Evolutionary conservation across 2,329 filamentous ascomycete genomes (phyloP).

Genomic region (Fusarium papillatum): DNA sequence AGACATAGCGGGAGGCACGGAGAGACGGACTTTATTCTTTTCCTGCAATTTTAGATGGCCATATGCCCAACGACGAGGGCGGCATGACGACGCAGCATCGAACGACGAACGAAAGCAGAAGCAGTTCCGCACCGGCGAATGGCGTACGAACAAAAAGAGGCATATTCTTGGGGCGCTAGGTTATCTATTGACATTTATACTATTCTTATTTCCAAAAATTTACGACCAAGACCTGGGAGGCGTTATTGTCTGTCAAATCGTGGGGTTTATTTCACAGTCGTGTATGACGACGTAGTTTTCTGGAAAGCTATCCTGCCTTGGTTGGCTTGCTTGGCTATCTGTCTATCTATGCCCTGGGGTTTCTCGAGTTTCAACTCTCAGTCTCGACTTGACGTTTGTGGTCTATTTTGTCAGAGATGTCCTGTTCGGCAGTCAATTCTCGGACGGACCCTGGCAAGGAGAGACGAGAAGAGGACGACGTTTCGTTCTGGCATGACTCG

Average conservation of each 20-base stretch:
- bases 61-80: conserved; percentile 42
- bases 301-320: neutral
- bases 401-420: neutral
- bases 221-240: conserved; percentile 35
- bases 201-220: conserved; percentile 44
- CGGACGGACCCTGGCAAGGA: neutral
- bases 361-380: conserved; percentile 1
- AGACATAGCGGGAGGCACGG: conserved; percentile 39
- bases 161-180: conserved; percentile 54
- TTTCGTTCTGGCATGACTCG: neutral
- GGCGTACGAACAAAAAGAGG: conserved; percentile 55
- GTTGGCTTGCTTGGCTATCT: neutral
- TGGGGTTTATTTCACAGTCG: neutral
- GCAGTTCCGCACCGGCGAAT: conserved; percentile 54
- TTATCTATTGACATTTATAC: conserved; percentile 52
- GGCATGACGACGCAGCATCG: conserved; percentile 50
- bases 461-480: neutral
- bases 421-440: neutral
- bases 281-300: conserved; percentile 3
- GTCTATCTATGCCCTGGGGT: neutral
- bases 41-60: conserved; percentile 45
- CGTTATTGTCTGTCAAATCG: conserved; percentile 16
- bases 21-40: conserved; percentile 41
- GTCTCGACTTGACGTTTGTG: neutral
- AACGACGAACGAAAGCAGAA: conserved; percentile 49